Evolutionary conservation across 495 filamentous ascomycete species (phyloP), one percentile per base, ranked within the genome.

Genomic region (Elaphomyces granulatus): DNA sequence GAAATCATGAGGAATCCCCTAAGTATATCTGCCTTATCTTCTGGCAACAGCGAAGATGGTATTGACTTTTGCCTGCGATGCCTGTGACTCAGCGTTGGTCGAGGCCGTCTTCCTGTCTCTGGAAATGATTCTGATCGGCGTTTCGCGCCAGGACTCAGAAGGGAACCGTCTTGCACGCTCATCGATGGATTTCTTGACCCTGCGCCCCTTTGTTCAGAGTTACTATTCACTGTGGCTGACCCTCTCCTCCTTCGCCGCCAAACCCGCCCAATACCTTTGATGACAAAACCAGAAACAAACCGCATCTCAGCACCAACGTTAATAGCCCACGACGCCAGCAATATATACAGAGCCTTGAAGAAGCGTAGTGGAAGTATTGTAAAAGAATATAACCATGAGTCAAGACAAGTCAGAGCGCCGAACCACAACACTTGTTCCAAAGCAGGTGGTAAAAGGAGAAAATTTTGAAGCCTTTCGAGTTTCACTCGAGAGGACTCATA

Each of bases 401-500:
- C 90, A 20, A 96, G 64, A 56, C 90, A 96, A 20, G 88, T 84
- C 16, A 95, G 52, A 8, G 80, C 74, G 4, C 90, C 90, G 62
- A 99, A 96, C 48, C 73, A 75, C 15, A 99, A 68, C 1, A 85
- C 73, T 40, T 79, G 74, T 59, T 99, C 90, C n/a, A 99, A 63
- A 37, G 77, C 78, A 6, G 72, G 75, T 6, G 88, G 85, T 3
- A 96, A 64, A 15, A 84, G 59, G 6, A 96, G 61, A 55, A 94
- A 88, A 53, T 96, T 94, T 42, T 80, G 65, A n/a, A 99, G 67
- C 34, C 90, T 75, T 52, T 96, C 87, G 39, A 96, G 78, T 51
- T 94, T 95, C 48, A 94, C 71, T n/a, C 79, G 78, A n/a, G 84
- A 86, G 15, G 90, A 94, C 60, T 99, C 90, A 58, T 94, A 95